phyloP scores from a whole-genome alignment of 2,329 filamentous ascomycete species.

The Aspergillus sp. region DNA sequence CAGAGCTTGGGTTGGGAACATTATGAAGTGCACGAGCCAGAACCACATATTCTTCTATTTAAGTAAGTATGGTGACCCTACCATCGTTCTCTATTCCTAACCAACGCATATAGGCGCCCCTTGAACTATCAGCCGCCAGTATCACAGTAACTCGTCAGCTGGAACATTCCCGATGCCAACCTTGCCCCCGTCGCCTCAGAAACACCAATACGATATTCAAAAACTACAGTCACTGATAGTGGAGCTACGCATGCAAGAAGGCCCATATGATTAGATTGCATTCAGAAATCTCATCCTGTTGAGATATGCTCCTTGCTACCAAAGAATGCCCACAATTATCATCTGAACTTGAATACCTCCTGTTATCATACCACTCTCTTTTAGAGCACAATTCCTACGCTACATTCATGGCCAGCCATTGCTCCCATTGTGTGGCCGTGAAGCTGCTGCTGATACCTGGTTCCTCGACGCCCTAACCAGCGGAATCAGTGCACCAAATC shows the following conservation, averaged over 20 bases:
- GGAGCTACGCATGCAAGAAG: slow-evolving; percentile 11
- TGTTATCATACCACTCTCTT: slow-evolving; percentile 5
- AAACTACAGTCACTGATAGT: slow-evolving; percentile 5
- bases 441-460: slow-evolving; percentile 77
- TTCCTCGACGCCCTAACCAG: slow-evolving; percentile 65
- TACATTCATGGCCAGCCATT: slow-evolving; percentile 73
- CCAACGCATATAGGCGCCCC: slow-evolving; percentile 61
- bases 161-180: slow-evolving; percentile 1
- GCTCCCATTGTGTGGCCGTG: slow-evolving; percentile 77
- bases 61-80: slow-evolving; percentile 66
- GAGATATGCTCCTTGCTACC: slow-evolving; percentile 30
- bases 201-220: slow-evolving; percentile 1
- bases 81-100: slow-evolving; percentile 29
- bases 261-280: slow-evolving; percentile 19
- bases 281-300: slow-evolving; percentile 29
- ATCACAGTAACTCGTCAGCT: slow-evolving; percentile 32
- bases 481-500: slow-evolving; percentile 25
- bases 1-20: slow-evolving; percentile 99
- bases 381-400: slow-evolving; percentile 40
- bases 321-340: slow-evolving; percentile 19
- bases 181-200: neutral
- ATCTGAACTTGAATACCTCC: slow-evolving; percentile 11
- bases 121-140: slow-evolving; percentile 78
- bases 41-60: slow-evolving; percentile 97
- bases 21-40: slow-evolving; percentile 98